These are phyloP conservation scores for Pezicula neosporulosa DNA, from an alignment of 2,329 filamentous ascomycete genomes.

Conservation along the genomic window DNA sequence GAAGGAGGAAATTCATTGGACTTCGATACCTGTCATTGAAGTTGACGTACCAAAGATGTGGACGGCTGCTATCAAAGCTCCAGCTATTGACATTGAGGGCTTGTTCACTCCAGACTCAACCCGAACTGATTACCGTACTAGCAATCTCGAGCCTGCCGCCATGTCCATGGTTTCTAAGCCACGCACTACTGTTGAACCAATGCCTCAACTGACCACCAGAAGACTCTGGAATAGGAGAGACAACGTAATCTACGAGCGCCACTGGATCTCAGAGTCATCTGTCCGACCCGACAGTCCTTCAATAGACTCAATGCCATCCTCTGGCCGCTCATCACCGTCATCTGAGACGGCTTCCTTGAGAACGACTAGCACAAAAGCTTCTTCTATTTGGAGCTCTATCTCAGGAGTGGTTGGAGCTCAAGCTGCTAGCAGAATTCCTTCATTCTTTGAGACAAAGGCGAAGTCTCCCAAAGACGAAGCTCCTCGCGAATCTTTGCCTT, in stretches of 20 bases:
- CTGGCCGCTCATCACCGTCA: slow-evolving; percentile 22
- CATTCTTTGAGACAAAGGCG: neutral
- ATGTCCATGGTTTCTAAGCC: slow-evolving; percentile 20
- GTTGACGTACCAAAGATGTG: neutral
- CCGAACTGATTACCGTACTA: slow-evolving; percentile 16
- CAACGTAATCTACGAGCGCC: slow-evolving; percentile 13
- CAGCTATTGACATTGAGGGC: slow-evolving; percentile 3
- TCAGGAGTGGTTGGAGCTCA: slow-evolving; percentile 10
- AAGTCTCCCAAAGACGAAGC: slow-evolving; percentile 1
- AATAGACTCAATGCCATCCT: slow-evolving; percentile 23
- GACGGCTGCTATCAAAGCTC: neutral
- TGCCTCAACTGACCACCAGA: slow-evolving; percentile 16
- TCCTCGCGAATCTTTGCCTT: neutral
- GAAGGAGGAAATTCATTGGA: neutral
- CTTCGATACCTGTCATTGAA: neutral
- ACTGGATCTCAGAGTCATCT: slow-evolving; percentile 31
- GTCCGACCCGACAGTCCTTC: slow-evolving; percentile 25
- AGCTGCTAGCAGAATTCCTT: slow-evolving; percentile 2
- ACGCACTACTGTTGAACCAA: slow-evolving; percentile 3
- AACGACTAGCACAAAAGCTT: slow-evolving; percentile 29
- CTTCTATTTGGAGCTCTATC: slow-evolving; percentile 17
- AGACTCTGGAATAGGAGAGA: slow-evolving; percentile 20
- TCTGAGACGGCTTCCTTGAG: slow-evolving; percentile 26
- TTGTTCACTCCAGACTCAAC: slow-evolving; percentile 15
- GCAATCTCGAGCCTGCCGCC: slow-evolving; percentile 17